These are phyloP conservation scores for Glomus cerebriforme DNA, from an alignment of 192 early-diverging fungal species.

Conservation along the genomic window DNA sequence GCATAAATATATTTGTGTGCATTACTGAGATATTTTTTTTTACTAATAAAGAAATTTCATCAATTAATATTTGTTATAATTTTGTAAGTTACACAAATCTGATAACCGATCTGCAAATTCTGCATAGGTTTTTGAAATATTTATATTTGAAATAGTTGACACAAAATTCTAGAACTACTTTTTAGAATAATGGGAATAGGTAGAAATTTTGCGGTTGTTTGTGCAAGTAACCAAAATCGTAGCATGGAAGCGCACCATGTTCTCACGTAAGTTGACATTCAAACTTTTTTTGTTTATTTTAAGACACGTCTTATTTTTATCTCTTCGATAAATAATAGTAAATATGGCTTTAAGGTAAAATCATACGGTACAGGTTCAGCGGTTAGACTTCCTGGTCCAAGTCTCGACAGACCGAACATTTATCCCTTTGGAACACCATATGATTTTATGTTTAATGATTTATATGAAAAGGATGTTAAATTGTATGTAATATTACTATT, in stretches of 20 bases:
- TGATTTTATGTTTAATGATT: constrained; percentile 82
- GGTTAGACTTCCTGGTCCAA: constrained; percentile 87
- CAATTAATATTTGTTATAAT: too few relatives aligned
- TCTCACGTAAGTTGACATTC: constrained; percentile 50
- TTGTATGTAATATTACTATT: constrained; percentile 50
- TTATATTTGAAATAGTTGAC: too few relatives aligned
- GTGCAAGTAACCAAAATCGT: constrained; percentile 96
- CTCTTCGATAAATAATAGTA: constrained; percentile 35
- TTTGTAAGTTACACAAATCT: too few relatives aligned
- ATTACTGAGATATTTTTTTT: too few relatives aligned
- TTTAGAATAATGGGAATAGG: neutral
- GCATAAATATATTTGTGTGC: too few relatives aligned
- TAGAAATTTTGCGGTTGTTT: constrained; percentile 84
- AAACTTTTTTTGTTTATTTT: neutral
- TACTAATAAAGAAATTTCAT: too few relatives aligned
- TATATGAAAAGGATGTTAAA: constrained; percentile 65
- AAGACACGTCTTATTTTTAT: neutral
- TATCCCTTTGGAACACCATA: constrained; percentile 94
- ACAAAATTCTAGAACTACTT: too few relatives aligned
- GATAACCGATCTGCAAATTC: too few relatives aligned
- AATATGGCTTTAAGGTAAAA: constrained; percentile 76
- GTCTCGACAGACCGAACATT: constrained; percentile 84
- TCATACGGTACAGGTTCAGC: constrained; percentile 92
- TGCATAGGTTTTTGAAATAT: too few relatives aligned
- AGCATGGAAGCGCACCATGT: constrained; percentile 95